Conservation (phyloP, 192 early-diverging fungal species). For the Diversispora eburnea region DNA sequence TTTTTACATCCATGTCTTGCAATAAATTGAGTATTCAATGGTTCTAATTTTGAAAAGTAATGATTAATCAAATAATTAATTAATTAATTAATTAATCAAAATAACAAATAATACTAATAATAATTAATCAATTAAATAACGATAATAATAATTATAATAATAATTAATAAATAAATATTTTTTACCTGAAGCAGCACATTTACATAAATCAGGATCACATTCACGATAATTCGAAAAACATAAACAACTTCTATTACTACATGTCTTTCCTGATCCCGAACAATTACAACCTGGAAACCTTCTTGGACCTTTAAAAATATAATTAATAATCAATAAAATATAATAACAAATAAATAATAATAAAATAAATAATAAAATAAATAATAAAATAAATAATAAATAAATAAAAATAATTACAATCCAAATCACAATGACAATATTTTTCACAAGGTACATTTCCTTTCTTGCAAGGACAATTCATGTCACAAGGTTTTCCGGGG, state of each 20-base stretch:
- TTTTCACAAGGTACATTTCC: slow-evolving; percentile 28
- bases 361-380: background rate
- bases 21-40: background rate
- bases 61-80: too few species aligned
- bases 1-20: slow-evolving; percentile 17
- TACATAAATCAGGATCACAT: slow-evolving; percentile 27
- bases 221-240: slow-evolving; percentile 28
- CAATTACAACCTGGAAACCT: slow-evolving; percentile 28
- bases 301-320: slow-evolving; percentile 16
- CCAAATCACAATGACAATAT: slow-evolving; percentile 24
- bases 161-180: too few species aligned
- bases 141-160: too few species aligned
- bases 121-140: too few species aligned
- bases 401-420: slow-evolving; percentile 15
- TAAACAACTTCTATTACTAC: slow-evolving; percentile 8
- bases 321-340: background rate
- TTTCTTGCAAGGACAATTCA: slow-evolving; percentile 11
- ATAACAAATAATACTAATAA: too few species aligned
- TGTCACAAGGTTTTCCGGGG: slow-evolving; percentile 17
- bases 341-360: background rate
- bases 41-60: background rate
- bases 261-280: background rate
- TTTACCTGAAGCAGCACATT: slow-evolving; percentile 20
- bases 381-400: slow-evolving; percentile 2
- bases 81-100: too few species aligned